Base-by-base conservation (phyloP, 768 basidiomycete species). In the Tylopilus felleus region DNA sequence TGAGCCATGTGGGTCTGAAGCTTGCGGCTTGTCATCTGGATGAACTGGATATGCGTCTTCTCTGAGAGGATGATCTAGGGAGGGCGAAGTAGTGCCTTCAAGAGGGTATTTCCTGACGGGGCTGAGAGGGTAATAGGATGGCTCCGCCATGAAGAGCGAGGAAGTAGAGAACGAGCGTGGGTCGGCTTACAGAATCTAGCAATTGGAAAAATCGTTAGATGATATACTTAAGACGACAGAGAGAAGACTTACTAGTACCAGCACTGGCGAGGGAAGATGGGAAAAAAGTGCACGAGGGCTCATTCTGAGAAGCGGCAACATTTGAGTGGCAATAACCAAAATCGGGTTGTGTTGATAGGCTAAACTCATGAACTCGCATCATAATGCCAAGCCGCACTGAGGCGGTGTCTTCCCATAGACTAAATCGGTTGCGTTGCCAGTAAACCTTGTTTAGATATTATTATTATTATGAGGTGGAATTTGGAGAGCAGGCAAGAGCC, bases 111-210 rank as follows among this genome's bases (percentile, higher is more conserved):
- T 53, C 21, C n/a, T n/a, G n/a, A 62, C 6, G 21, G 39, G 53
- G 43, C 29, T 31, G 17, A 65, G 64, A n/a, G 60, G 56, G n/a
- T 54, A 53, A 35, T 65, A 65, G 14, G 64, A 63, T 4, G 63
- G 39, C 19, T 56, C 35, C 25, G 60, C 27, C 63, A 65, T 63
- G 50, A 41, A 31, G 22, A 8, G 23, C 41, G 5, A 42, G 5
- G 19, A 29, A 41, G 48, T 25, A 43, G 25, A 25, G 28, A 62
- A 57, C 27, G 52, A 58, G 46, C 7, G 63, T 57, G 46, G 35
- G 42, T 42, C 23, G n/a, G 27, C 14, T 49, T 57, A 25, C n/a
- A 27, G 28, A 16, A 31, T 12, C 22, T n/a, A 12, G 13, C 4
- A 23, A 43, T 23, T 47, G 9, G 6, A 25, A 9, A 27, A 25